Base-by-base conservation (phyloP, 23 red algal genomes). In the Gracilaria domingensis region DNA sequence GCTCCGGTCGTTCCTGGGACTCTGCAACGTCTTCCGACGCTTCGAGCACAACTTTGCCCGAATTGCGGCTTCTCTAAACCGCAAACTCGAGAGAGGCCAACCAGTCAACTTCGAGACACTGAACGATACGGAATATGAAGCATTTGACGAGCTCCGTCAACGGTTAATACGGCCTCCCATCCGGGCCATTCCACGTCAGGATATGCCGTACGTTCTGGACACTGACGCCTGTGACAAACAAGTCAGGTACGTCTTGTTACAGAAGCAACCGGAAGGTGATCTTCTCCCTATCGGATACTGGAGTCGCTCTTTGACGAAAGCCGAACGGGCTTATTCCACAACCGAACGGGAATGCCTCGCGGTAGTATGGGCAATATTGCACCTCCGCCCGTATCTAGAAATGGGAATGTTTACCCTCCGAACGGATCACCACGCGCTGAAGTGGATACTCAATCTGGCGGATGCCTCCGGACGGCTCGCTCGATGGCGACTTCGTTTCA, bases 291-390 rank as follows among this genome's bases (percentile, higher is more conserved):
- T 75, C 17, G 84, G 61, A 26, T 65, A 84, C 71, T 89, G 60
- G 71, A 78, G 69, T 36, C 65, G 1, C 40, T 38, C 28, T 26
- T 33, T 79, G 11, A 33, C 26, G 9, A 62, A 48, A 34, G 25
- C 71, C n/a, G 69, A 89, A 64, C 71, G 61, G 8, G 61, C 21
- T 3, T 80, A 89, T 35, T 35, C 28, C 12, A 80, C 16, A 17
- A 89, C 71, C 45, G 44, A 89, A 7, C 49, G 0, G 53, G 70
- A 75, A 66, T 77, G 55, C 30, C 36, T 58, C 26, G 70, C 55
- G 9, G 85, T 89, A 28, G 51, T 93, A 6, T 93, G 81, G 79
- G 61, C 51, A 23, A 66, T 80, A 8, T 61, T 74, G 23, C 21
- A 54, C 36, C 37, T 79, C 13, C 28, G 89, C 0, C 89, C 60